Evolutionary conservation across 2,329 filamentous ascomycete species (phyloP).

Genomic region (Alternaria gansuensis): DNA sequence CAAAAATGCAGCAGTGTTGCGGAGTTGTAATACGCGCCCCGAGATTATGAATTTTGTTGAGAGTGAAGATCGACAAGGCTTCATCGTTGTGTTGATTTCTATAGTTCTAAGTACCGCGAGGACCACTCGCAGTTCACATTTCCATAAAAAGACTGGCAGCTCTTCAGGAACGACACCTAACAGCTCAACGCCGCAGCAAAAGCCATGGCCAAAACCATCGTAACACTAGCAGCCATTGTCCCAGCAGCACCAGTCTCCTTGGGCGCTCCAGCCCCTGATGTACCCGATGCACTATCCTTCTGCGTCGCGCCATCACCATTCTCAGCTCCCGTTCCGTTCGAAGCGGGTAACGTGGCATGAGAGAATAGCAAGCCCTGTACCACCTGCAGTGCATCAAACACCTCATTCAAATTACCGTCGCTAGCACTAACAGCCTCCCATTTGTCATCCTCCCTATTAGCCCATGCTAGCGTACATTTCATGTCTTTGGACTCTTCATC

Average conservation of each 20-base stretch:
- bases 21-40: no score
- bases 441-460: background rate
- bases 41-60: no score
- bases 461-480: background rate
- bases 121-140: no score
- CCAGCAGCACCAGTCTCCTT: conserved; percentile 21
- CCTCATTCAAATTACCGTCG: conserved; percentile 30
- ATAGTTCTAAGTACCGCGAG: no score
- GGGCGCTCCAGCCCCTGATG: conserved; percentile 13
- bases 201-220: conserved; percentile 18
- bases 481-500: background rate
- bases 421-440: conserved; percentile 17
- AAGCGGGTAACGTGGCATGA: conserved; percentile 19
- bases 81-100: no score
- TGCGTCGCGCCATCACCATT: conserved; percentile 8
- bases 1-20: no score
- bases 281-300: conserved; percentile 14
- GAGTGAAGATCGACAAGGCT: no score
- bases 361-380: conserved; percentile 38
- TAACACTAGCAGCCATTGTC: conserved; percentile 20
- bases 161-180: background rate
- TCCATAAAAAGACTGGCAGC: no score
- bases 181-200: conserved; percentile 22
- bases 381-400: conserved; percentile 33
- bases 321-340: background rate